Evolutionary conservation across 2,329 filamentous ascomycete species (phyloP).

Genomic region (Penicillium janthinellum): DNA sequence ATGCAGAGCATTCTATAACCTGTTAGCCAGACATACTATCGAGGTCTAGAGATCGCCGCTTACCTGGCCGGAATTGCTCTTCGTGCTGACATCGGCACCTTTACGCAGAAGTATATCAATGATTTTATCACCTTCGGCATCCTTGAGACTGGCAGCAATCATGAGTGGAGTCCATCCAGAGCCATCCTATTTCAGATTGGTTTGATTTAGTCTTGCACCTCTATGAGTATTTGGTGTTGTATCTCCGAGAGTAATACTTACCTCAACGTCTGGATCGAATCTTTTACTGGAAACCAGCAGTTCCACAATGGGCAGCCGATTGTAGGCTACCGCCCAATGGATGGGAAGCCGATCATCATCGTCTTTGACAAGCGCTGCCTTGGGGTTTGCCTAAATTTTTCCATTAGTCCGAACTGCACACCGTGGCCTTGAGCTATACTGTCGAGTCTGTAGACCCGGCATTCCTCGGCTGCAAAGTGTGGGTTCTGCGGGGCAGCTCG

Average conservation of each 20-base stretch:
- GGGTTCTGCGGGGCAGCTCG: constrained; percentile 31
- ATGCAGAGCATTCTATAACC: constrained; percentile 75
- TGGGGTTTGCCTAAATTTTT: constrained; percentile 70
- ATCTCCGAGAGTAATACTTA: constrained; percentile 34
- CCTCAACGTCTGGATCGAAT: constrained; percentile 83
- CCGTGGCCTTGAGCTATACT: background rate
- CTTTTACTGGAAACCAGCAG: constrained; percentile 68
- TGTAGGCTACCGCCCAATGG: constrained; percentile 91
- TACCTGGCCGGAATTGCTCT: constrained; percentile 48
- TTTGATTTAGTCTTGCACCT: background rate
- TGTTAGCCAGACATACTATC: background rate
- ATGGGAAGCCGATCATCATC: constrained; percentile 87
- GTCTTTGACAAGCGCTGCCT: constrained; percentile 72
- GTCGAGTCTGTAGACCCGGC: background rate
- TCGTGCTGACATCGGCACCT: constrained; percentile 49
- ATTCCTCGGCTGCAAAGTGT: constrained; percentile 4
- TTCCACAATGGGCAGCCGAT: constrained; percentile 72
- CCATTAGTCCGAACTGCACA: constrained; percentile 8
- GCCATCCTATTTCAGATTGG: constrained; percentile 40
- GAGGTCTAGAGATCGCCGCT: background rate
- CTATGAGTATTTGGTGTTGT: too few species aligned
- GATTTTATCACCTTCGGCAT: constrained; percentile 48
- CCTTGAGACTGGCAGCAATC: constrained; percentile 52
- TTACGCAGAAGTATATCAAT: constrained; percentile 50
- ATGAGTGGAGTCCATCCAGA: constrained; percentile 55